A percentile compares a stretch with the other conserved stretches of the same genome.
These are phyloP conservation scores for Fusarium piperis DNA, from an alignment of 2,329 filamentous ascomycete genomes.

Conservation along the genomic window DNA sequence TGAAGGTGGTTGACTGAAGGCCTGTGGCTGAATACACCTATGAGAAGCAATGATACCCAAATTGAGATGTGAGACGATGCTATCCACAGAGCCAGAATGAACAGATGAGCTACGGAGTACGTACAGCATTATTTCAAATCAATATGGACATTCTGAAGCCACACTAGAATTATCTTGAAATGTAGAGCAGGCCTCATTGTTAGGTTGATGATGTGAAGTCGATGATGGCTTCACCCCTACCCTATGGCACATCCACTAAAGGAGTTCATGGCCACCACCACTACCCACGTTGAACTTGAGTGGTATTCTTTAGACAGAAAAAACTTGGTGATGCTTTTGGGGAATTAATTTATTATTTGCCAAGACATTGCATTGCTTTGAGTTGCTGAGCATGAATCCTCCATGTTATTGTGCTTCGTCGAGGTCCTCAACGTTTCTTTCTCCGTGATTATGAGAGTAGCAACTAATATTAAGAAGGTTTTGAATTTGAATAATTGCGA, in stretches of 20 bases:
- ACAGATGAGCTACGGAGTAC: not conserved
- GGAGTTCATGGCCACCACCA: not conserved
- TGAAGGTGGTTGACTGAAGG: constrained; percentile 62
- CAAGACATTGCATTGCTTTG: not conserved
- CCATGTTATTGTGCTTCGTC: no score
- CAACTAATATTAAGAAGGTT: not conserved
- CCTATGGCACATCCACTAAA: not conserved
- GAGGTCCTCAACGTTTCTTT: not conserved
- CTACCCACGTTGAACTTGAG: not conserved
- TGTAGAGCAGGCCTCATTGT: not conserved
- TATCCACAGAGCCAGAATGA: not conserved
- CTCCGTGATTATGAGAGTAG: fast-evolving
- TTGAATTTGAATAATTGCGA: not conserved
- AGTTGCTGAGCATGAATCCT: no score
- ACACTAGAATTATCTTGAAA: not conserved
- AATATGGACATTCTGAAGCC: not conserved
- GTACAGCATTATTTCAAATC: fast-evolving
- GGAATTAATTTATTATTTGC: not conserved
- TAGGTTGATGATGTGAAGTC: not conserved
- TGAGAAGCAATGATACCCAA: constrained; percentile 35
- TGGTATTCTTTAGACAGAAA: not conserved
- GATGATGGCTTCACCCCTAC: not conserved
- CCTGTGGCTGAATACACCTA: not conserved
- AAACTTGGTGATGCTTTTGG: no score
- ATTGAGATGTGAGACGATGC: not conserved